phyloP scores from a whole-genome alignment of 1,139 yeast genomes.

The Arxiozyma heterogenica region DNA sequence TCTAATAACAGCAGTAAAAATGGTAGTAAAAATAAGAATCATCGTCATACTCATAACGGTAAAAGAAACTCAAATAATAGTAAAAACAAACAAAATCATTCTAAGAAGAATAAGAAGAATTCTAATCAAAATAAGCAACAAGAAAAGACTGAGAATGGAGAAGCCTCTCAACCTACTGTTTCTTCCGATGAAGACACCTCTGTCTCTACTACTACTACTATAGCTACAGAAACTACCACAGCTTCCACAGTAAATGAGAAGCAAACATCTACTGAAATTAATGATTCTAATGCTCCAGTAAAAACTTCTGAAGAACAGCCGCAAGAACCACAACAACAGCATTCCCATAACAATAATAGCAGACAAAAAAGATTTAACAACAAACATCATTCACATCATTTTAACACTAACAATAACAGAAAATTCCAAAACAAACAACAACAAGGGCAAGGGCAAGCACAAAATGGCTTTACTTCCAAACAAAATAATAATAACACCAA shows the following conservation, averaged over 20 bases:
- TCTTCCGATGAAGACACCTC: neutral
- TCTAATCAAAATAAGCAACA: slow-evolving; percentile 9
- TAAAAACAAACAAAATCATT: slow-evolving; percentile 5
- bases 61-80: slow-evolving; percentile 3
- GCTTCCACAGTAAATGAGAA: neutral
- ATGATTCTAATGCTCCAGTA: neutral
- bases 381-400: slow-evolving; percentile 3
- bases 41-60: slow-evolving; percentile 9
- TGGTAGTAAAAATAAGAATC: slow-evolving; percentile 14
- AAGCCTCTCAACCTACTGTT: neutral
- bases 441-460: slow-evolving; percentile 1
- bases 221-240: too few species aligned
- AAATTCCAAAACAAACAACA: slow-evolving; percentile 2
- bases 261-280: neutral
- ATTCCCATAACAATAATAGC: slow-evolving; percentile 1
- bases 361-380: neutral
- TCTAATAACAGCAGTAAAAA: slow-evolving; percentile 31
- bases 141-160: neutral
- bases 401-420: slow-evolving; percentile 4
- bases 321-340: neutral
- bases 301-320: neutral
- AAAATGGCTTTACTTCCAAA: slow-evolving; percentile 1
- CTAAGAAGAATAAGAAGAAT: slow-evolving; percentile 11
- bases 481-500: slow-evolving; percentile 6
- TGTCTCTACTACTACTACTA: neutral